Evolutionary conservation across 192 early-diverging fungal genomes (phyloP), one percentile per base, ranked within the genome.

Genomic region (Coemansia guatemalensis): DNA sequence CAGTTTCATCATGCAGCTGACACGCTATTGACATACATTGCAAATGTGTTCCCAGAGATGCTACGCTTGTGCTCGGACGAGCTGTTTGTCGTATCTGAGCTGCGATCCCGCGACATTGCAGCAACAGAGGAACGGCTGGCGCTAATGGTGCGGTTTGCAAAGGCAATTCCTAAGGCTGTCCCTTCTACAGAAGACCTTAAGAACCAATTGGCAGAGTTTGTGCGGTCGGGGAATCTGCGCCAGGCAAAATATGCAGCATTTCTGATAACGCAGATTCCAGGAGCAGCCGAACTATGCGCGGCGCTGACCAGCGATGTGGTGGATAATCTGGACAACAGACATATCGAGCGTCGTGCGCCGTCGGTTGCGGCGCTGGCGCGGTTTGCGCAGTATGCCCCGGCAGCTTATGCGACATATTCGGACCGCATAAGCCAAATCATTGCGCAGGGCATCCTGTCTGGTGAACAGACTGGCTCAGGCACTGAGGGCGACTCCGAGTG

Each of bases 191-290:
- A 56, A 0, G 72, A 81, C 24, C 61, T 75, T 26, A 63, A 78
- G 29, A 58, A 67, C 29, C 71, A 78, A 32, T 63, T 92, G 58
- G 63, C 64, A 8, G 33, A 59, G 3, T 85, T 74, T 62, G 84
- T 84, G 20, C 60, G 83, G 8, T 48, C 81, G 0, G 94, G 93
- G 2, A 84, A 80, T 3, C 53, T 79, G 27, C 29, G 21, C 8
- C 88, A 94, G 73, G 89, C 91, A 0, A 89, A 87, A 32, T 67
- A 92, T 68, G 90, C 95, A 0, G 75, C 86, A 11, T 84, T 87
- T 12, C 68, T 96, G 53, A 69, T 95, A 12, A 82, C 87, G 4
- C 87, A 89, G 57, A 74, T 88, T 48, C 55, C 68, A 0, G 64
- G 88, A 1, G 70, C 71, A 17, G 70, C 83, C 12, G 44, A 58